Conservation (phyloP, 164 flowering plant genomes). For the Vitis labrusca region DNA sequence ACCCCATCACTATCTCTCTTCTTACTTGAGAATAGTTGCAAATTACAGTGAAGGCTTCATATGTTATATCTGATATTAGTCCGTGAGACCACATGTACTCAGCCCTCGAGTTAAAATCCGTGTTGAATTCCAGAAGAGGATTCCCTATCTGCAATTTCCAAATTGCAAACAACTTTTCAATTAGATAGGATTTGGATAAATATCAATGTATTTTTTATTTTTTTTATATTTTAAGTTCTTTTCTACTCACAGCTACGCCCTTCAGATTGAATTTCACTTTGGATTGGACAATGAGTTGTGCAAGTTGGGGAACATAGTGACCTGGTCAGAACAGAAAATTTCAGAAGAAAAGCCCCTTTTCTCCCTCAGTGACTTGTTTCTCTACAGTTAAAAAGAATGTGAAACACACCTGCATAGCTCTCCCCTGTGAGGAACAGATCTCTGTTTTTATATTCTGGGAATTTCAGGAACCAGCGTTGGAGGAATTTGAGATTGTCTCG, state of each 20-base stretch:
- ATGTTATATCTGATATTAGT: constrained; percentile 41
- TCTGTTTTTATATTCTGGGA: constrained; percentile 35
- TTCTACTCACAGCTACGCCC: constrained; percentile 43
- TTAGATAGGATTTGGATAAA: not conserved
- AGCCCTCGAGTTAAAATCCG: constrained; percentile 38
- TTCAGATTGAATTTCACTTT: constrained; percentile 28
- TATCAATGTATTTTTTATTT: too few species aligned
- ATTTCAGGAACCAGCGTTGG: constrained; percentile 31
- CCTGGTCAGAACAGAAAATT: constrained; percentile 19
- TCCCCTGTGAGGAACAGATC: constrained; percentile 42
- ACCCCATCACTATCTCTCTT: constrained; percentile 15
- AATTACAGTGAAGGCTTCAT: constrained; percentile 8
- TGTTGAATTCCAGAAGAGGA: constrained; percentile 41
- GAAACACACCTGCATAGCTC: constrained; percentile 38
- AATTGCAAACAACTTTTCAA: not conserved
- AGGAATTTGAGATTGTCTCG: constrained; percentile 34
- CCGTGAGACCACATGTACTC: constrained; percentile 48
- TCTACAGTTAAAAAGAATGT: not conserved
- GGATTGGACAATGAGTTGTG: constrained; percentile 30
- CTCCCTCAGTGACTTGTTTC: not conserved
- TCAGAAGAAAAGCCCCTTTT: not conserved
- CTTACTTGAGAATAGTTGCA: constrained; percentile 33
- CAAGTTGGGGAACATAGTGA: constrained; percentile 56
- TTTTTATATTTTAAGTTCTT: not conserved
- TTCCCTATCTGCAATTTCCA: constrained; percentile 27